Conservation (phyloP, 2,329 filamentous ascomycete species). For the Pseudopithomyces maydicus region DNA sequence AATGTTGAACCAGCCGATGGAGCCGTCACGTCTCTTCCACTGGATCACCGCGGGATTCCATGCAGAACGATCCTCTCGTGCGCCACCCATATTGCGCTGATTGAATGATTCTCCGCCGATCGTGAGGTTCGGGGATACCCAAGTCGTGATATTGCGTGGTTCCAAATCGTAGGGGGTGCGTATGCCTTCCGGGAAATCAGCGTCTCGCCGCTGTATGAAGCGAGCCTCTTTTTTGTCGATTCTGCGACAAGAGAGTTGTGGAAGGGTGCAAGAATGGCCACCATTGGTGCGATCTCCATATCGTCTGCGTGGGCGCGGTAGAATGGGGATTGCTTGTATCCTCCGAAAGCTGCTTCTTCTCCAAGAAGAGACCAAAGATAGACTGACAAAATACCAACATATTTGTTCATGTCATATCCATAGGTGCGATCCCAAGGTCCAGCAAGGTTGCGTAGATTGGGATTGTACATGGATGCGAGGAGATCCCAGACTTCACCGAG, state of each 20-base stretch:
- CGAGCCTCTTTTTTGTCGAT: slow-evolving; percentile 41
- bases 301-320: slow-evolving; percentile 53
- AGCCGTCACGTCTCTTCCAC: slow-evolving; percentile 48
- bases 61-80: slow-evolving; percentile 51
- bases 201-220: slow-evolving; percentile 55
- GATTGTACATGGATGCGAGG: slow-evolving; percentile 58
- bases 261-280: slow-evolving; percentile 55
- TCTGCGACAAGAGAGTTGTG: slow-evolving; percentile 52
- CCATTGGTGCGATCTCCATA: slow-evolving; percentile 59
- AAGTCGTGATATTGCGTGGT: slow-evolving; percentile 60
- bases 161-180: slow-evolving; percentile 60
- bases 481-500: slow-evolving; percentile 57
- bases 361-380: not conserved
- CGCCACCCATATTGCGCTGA: slow-evolving; percentile 58
- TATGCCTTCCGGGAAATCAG: slow-evolving; percentile 55
- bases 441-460: slow-evolving; percentile 61
- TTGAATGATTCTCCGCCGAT: slow-evolving; percentile 62
- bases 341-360: not conserved
- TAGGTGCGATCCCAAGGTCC: slow-evolving; percentile 66
- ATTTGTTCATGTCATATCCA: slow-evolving; percentile 59
- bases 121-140: slow-evolving; percentile 59
- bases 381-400: slow-evolving; percentile 1
- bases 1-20: slow-evolving; percentile 2
- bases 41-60: slow-evolving; percentile 64
- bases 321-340: not conserved